Base-by-base conservation (phyloP, 176 grass and related monocot species). In the Triticum urartu region DNA sequence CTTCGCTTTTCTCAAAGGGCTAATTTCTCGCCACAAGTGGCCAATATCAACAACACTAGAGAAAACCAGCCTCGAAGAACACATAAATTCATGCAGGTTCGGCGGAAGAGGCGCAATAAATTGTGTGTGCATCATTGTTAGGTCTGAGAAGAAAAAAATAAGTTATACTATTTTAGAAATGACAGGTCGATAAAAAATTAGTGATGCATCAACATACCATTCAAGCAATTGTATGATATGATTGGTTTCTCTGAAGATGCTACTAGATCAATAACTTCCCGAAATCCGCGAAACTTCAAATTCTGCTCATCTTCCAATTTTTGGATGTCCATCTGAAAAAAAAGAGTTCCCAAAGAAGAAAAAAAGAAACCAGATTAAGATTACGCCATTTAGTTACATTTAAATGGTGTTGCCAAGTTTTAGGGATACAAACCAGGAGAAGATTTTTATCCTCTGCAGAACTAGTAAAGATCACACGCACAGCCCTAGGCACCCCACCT, bases 181-280 rank as follows among this genome's bases (percentile, higher is more conserved):
- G 79, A 73, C 35, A 68, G 68, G 14, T 85, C 45, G 62, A 22
- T 45, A 54, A 18, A 76, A 75, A 54, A 26, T 21, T 77, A 77
- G 47, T 56, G 67, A 61, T 86, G 83, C 18, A 35, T 64, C 70
- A 75, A 78, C 82, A 79, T 89, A 98, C 96, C 96, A 79, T 85
- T 91, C 72, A 98, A 83, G 71, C 90, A 94, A 87, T 91, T 95
- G 81, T 95, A 94, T 2, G 93, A 88, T 90, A 98, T 81, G 47
- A 98, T 83, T 88, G 93, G 96, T 92, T 98, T 98, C 64, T 86
- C 83, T 84, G 93, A 95, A 75, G 38, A 78, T 48, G 93, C 91
- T 68, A 98, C 84, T 79, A 95, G 83, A 90, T 98, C 93, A 88
- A 98, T 92, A 88, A 98, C 90, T 95, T 92, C 92, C 65, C 93